Base-by-base conservation (phyloP, 2,329 filamentous ascomycete genomes). In the Lachnellula cervina region DNA sequence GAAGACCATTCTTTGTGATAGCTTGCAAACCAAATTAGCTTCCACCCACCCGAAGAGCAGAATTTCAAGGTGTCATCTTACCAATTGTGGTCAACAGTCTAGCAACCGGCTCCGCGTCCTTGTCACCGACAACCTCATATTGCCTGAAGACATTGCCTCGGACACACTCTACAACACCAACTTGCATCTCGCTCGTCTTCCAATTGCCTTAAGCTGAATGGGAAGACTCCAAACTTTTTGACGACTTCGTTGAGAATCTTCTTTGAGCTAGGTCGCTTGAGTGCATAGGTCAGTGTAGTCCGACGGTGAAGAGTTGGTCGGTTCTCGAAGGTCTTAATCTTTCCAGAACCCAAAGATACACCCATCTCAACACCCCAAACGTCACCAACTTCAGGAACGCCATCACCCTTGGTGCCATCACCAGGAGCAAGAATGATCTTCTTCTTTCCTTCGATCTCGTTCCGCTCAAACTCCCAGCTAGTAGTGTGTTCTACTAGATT, bases 331-430 rank as follows among this genome's bases (percentile, higher is more conserved):
- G 80, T 87, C 87, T 97, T 99, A 74, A 96, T 88, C 81, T 99
- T 99, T 72, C 94, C 94, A 60, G 84, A 86, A 62, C 92, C 92
- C 67, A 94, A 78, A 74, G 89, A 94, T 70, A 99, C 84, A 66
- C 93, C 93, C 71, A 97, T 85, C 80, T 99, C 94, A 54, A 99
- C 90, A 74, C 94, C 94, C 94, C 94, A 99, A 59, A 96, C 92
- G 72, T 99, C 94, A 64, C 90, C 88, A 55, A 96, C 77, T 69
- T 95, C 93, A 56, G 94, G 89, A 56, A 84, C 74, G 69, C 94
- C 94, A 59, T 99, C 94, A 55, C 93, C 93, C 78, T 91, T 95
- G 70, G 88, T 85, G 63, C 90, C 90, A 68, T 97, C 91, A 51
- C 86, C 83, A 35, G 91, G 89, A 23, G 90, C 82, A 56, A 99